Percentiles rank a stretch among this genome's conserved stretches.
Evolutionary conservation across 495 filamentous ascomycete genomes (phyloP).

Genomic region (Penicillium subrubescens): DNA sequence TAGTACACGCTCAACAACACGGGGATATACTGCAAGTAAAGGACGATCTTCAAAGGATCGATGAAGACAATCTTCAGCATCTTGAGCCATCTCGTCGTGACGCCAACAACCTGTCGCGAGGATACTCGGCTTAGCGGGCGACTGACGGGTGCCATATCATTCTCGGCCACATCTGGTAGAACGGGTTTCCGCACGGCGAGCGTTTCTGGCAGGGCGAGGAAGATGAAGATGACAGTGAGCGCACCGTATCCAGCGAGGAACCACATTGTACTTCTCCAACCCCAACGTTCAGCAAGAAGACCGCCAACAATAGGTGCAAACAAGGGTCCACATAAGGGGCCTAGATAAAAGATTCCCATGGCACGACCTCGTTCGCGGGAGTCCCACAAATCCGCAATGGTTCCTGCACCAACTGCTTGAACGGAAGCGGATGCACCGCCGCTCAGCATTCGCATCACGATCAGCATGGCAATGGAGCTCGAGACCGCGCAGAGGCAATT

Average conservation of each 20-base stretch:
- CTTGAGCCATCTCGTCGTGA: slow-evolving; percentile 54
- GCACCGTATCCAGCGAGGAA: slow-evolving; percentile 80
- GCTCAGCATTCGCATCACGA: slow-evolving; percentile 78
- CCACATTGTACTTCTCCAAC: slow-evolving; percentile 88
- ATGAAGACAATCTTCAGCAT: slow-evolving; percentile 68
- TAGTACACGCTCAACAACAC: slow-evolving; percentile 81
- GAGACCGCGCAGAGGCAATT: slow-evolving; percentile 72
- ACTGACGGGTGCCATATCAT: slow-evolving; percentile 22
- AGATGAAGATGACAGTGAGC: slow-evolving; percentile 59
- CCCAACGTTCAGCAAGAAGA: slow-evolving; percentile 65
- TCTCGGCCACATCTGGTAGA: slow-evolving; percentile 16
- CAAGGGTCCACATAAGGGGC: slow-evolving; percentile 83
- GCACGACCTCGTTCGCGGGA: slow-evolving; percentile 74
- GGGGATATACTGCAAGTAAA: slow-evolving; percentile 79
- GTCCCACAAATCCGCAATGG: slow-evolving; percentile 92
- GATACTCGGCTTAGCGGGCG: slow-evolving; percentile 57
- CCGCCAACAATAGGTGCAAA: slow-evolving; percentile 88
- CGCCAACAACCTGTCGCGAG: slow-evolving; percentile 61
- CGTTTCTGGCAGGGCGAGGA: slow-evolving; percentile 74
- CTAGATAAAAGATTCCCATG: slow-evolving; percentile 94
- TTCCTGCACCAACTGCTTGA: slow-evolving; percentile 90
- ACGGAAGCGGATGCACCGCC: slow-evolving; percentile 87
- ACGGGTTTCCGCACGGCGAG: slow-evolving; percentile 37
- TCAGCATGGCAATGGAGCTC: slow-evolving; percentile 78
- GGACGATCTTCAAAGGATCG: slow-evolving; percentile 77